phyloP scores from a whole-genome alignment of 2,329 filamentous ascomycete genomes.

The Xylariales sp. region DNA sequence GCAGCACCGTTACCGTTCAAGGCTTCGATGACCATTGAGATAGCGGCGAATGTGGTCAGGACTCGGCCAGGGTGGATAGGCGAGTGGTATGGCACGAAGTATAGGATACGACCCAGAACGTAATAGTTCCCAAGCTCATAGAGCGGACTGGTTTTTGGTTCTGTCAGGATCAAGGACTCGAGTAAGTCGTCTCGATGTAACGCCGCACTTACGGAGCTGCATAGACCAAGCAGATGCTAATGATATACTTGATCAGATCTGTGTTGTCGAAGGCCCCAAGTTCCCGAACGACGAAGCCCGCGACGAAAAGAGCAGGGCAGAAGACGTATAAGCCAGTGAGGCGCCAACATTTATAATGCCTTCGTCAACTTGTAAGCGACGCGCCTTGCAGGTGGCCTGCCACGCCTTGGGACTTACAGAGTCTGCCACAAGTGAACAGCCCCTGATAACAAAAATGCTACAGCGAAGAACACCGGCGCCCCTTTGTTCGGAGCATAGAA shows the following conservation, averaged over 20 bases:
- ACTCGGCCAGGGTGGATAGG: constrained; percentile 40
- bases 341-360: constrained; percentile 52
- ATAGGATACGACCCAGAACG: constrained; percentile 50
- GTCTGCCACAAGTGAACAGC: constrained; percentile 37
- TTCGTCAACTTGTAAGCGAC: too few species aligned
- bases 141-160: constrained; percentile 36
- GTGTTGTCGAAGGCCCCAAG: constrained; percentile 43
- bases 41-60: constrained; percentile 35
- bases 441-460: constrained; percentile 34
- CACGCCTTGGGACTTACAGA: constrained; percentile 39
- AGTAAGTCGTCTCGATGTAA: background rate
- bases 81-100: constrained; percentile 53
- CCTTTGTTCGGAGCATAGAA: constrained; percentile 44
- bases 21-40: constrained; percentile 43
- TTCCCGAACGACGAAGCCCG: constrained; percentile 46
- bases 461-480: constrained; percentile 41
- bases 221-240: constrained; percentile 34
- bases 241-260: constrained; percentile 37
- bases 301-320: constrained; percentile 48
- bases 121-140: constrained; percentile 55
- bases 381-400: too few species aligned
- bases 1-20: constrained; percentile 45
- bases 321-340: constrained; percentile 50
- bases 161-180: constrained; percentile 15
- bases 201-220: constrained; percentile 27